These are phyloP conservation scores for Fusarium sp. DNA, from an alignment of 2,329 filamentous ascomycete species.

Conservation along the genomic window DNA sequence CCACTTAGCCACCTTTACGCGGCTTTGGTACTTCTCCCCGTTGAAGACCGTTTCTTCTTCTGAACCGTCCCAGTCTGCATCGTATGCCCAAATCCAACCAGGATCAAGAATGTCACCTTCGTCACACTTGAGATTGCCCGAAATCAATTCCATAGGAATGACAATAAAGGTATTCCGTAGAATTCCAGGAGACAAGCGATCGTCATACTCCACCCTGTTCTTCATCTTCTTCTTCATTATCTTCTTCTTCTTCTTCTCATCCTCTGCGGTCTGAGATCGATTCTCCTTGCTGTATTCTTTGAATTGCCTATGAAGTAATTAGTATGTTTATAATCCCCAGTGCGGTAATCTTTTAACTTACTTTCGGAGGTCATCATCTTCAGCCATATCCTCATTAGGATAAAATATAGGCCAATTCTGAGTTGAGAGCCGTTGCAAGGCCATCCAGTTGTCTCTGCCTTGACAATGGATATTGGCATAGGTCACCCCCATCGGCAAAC, in stretches of 20 bases:
- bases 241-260: too few relatives aligned
- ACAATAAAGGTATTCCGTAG: constrained; percentile 32
- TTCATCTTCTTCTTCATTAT: too few relatives aligned
- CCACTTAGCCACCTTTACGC: constrained; percentile 17
- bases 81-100: constrained; percentile 39
- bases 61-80: constrained; percentile 31
- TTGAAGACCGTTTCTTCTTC: neutral
- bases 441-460: constrained; percentile 6
- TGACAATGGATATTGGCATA: constrained; percentile 32
- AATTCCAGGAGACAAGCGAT: constrained; percentile 12
- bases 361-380: constrained; percentile 27
- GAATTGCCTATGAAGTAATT: constrained; percentile 28
- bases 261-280: too few relatives aligned
- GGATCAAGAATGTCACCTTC: neutral
- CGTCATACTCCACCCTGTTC: too few relatives aligned
- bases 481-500: too few relatives aligned
- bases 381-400: constrained; percentile 4
- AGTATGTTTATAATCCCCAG: neutral
- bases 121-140: too few relatives aligned
- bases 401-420: constrained; percentile 27
- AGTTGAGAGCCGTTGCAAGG: too few relatives aligned
- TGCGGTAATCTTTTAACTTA: neutral
- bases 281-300: constrained; percentile 20
- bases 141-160: constrained; percentile 20
- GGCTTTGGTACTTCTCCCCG: constrained; percentile 32